A percentile compares a stretch with the other conserved stretches of the same genome.
phyloP scores from a whole-genome alignment of 2,329 filamentous ascomycete species.

The Stemphylium vesicarium region DNA sequence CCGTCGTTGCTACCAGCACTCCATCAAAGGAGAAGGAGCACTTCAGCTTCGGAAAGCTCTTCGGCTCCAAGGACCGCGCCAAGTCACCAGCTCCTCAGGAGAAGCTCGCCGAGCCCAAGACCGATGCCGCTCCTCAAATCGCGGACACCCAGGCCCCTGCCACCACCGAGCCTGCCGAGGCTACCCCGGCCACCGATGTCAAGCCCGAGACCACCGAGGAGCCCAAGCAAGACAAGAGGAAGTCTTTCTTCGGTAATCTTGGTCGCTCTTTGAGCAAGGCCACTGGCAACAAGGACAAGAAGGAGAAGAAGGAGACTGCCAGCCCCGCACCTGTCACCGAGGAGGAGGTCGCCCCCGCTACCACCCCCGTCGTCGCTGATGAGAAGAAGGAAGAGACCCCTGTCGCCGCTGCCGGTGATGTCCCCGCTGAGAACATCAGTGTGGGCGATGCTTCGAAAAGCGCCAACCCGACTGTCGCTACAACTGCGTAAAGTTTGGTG shows the following conservation, averaged over 20 bases:
- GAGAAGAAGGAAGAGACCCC: slow-evolving; percentile 39
- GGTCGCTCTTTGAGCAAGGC: slow-evolving; percentile 54
- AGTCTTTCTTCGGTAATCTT: slow-evolving; percentile 80
- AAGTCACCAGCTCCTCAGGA: slow-evolving; percentile 50
- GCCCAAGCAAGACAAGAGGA: slow-evolving; percentile 77
- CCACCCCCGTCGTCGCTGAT: slow-evolving; percentile 31
- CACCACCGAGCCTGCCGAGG: slow-evolving; percentile 30
- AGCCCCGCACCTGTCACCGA: slow-evolving; percentile 43
- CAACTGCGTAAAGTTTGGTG: slow-evolving; percentile 53
- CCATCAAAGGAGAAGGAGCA: slow-evolving; percentile 54
- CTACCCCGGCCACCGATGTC: slow-evolving; percentile 47
- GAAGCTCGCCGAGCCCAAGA: slow-evolving; percentile 47
- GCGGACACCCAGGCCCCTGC: slow-evolving; percentile 11
- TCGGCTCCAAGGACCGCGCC: slow-evolving; percentile 59
- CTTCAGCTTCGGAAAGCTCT: slow-evolving; percentile 61
- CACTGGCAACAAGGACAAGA: slow-evolving; percentile 48
- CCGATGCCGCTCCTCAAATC: slow-evolving; percentile 49
- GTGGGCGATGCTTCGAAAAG: slow-evolving; percentile 51
- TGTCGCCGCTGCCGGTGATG: slow-evolving; percentile 35
- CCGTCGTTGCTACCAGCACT: slow-evolving; percentile 44
- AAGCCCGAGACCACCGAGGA: slow-evolving; percentile 51
- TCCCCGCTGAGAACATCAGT: slow-evolving; percentile 47
- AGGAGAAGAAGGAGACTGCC: slow-evolving; percentile 42
- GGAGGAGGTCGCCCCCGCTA: slow-evolving; percentile 32
- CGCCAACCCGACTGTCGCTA: slow-evolving; percentile 46